Percentiles rank a stretch among this genome's conserved stretches.
Evolutionary conservation across 257 asterid species (phyloP).

Genomic region (Solanum chiquidenum): DNA sequence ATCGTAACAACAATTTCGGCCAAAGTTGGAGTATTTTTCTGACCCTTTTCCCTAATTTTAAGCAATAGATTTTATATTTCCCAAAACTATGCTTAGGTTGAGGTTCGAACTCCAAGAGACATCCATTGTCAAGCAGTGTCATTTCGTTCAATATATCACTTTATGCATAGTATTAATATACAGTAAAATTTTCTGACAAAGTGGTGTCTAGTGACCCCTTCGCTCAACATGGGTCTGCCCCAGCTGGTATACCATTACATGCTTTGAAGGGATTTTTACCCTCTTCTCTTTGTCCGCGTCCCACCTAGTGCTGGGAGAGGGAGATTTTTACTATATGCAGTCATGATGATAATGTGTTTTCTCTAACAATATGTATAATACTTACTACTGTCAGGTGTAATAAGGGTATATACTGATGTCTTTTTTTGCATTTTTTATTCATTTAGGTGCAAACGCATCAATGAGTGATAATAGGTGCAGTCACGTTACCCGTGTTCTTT

Average conservation of each 20-base stretch:
- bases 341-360: background rate
- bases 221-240: background rate
- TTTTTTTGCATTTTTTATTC: background rate
- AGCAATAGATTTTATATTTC: too few species aligned
- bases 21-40: too few species aligned
- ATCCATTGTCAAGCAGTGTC: background rate
- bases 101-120: background rate
- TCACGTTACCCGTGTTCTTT: slow-evolving; percentile 51
- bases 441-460: slow-evolving; percentile 17
- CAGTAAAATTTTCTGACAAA: background rate
- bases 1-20: too few species aligned
- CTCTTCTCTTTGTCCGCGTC: background rate
- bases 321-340: background rate
- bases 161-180: background rate
- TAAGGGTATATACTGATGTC: background rate
- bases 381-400: background rate
- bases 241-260: background rate
- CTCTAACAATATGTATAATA: background rate
- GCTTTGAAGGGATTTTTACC: background rate
- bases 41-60: too few species aligned
- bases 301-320: background rate
- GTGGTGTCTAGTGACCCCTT: background rate
- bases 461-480: slow-evolving; percentile 17
- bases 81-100: too few species aligned
- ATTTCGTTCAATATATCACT: background rate